Evolutionary conservation across 225 moss, liverwort and hornwort genomes (phyloP).

Genomic region (Marchantia paleacea): DNA sequence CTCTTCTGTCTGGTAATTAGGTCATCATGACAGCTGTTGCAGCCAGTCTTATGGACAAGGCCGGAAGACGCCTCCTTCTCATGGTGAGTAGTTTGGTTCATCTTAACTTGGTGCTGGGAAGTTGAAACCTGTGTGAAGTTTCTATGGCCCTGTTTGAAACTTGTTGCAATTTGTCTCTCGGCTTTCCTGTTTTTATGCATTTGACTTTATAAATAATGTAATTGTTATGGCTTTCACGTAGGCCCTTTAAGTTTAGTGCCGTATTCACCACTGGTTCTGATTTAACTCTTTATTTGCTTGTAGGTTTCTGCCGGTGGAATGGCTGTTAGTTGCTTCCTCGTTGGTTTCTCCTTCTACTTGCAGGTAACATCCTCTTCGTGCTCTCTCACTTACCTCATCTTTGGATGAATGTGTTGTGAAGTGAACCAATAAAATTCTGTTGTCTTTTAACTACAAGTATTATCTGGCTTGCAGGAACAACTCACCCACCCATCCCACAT

Average conservation of each 20-base stretch:
- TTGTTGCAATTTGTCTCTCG: background rate
- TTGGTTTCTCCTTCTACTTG: constrained; percentile 51
- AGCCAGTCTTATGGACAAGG: constrained; percentile 52
- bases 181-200: background rate
- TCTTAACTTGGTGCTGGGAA: background rate
- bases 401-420: background rate
- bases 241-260: no score
- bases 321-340: constrained; percentile 46
- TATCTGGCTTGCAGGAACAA: constrained; percentile 24
- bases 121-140: background rate
- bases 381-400: background rate
- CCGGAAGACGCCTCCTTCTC: constrained; percentile 49
- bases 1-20: constrained; percentile 21
- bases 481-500: constrained; percentile 29
- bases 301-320: constrained; percentile 55
- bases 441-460: background rate
- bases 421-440: background rate
- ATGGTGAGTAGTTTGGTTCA: constrained; percentile 28
- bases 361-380: constrained; percentile 20
- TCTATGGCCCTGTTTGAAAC: background rate
- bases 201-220: background rate
- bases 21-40: constrained; percentile 47
- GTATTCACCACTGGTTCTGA: background rate
- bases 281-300: background rate
- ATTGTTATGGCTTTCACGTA: background rate